A percentile compares a stretch with the other conserved stretches of the same genome.
Conservation (phyloP, 2,329 filamentous ascomycete species). For the Drechslerella coelobrocha region DNA sequence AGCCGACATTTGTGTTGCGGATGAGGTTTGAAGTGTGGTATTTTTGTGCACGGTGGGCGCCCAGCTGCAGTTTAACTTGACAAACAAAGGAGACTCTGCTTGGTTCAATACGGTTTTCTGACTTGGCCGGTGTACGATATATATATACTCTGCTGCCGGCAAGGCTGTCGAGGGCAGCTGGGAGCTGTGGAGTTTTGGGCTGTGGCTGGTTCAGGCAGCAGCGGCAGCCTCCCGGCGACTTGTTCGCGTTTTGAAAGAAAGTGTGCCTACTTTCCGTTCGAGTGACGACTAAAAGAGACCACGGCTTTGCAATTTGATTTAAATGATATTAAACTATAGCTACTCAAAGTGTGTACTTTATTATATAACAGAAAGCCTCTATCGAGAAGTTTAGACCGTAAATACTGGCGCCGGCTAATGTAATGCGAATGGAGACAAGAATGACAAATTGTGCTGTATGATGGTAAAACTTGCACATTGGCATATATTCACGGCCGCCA, state of each 20-base stretch:
- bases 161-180: neutral
- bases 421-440: too few relatives aligned
- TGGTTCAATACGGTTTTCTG: too few relatives aligned
- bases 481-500: constrained; percentile 22
- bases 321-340: too few relatives aligned
- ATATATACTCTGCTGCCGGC: neutral
- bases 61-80: neutral
- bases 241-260: too few relatives aligned
- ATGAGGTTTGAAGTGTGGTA: neutral
- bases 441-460: neutral
- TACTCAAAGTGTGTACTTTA: too few relatives aligned
- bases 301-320: too few relatives aligned
- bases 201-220: neutral
- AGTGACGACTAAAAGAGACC: neutral
- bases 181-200: neutral
- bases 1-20: neutral
- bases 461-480: neutral
- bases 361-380: neutral
- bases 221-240: neutral
- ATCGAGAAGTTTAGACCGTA: neutral
- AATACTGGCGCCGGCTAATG: too few relatives aligned
- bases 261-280: too few relatives aligned
- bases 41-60: neutral
- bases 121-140: too few relatives aligned
- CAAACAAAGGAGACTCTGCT: too few relatives aligned